Conservation (phyloP, 176 grass and related monocot genomes). For the Musa schizocarpa region DNA sequence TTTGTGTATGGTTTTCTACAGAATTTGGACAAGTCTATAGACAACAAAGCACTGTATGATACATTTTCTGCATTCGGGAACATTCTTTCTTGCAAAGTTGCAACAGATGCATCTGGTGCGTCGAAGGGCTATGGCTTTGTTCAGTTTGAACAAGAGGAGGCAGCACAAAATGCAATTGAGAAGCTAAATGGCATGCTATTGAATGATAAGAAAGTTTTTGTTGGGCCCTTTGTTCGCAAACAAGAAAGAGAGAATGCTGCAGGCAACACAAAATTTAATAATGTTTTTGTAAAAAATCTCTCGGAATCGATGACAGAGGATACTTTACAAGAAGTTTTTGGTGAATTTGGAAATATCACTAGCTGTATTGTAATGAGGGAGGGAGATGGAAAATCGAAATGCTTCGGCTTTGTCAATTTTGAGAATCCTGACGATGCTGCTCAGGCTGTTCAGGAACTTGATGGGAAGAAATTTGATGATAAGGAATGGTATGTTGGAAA, state of each 20-base stretch:
- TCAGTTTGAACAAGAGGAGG: conserved; percentile 80
- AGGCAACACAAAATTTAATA: conserved; percentile 62
- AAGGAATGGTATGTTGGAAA: conserved; percentile 95
- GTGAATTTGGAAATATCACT: conserved; percentile 72
- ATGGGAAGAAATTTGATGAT: conserved; percentile 74
- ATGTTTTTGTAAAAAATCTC: conserved; percentile 92
- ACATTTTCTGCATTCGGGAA: conserved; percentile 72
- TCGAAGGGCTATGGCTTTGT: conserved; percentile 97
- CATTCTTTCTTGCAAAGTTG: conserved; percentile 95
- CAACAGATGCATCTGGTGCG: conserved; percentile 59
- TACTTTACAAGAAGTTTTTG: conserved; percentile 71
- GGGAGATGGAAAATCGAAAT: conserved; percentile 82
- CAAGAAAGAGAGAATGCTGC: conserved; percentile 56
- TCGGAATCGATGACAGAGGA: conserved; percentile 69
- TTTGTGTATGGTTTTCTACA: conserved; percentile 17
- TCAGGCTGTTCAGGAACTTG: conserved; percentile 68
- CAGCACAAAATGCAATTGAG: conserved; percentile 73
- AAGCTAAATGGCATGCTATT: conserved; percentile 77
- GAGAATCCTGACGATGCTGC: conserved; percentile 65
- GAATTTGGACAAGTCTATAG: conserved; percentile 89
- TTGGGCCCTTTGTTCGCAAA: conserved; percentile 86
- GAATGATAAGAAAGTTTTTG: conserved; percentile 86
- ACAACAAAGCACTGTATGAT: conserved; percentile 68
- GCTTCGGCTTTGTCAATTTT: conserved; percentile 99
- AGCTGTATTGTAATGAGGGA: conserved; percentile 87